A percentile compares a stretch with the other conserved stretches of the same genome.
Conservation (phyloP, 2,329 filamentous ascomycete genomes). For the Taxawa tesnikishii region DNA sequence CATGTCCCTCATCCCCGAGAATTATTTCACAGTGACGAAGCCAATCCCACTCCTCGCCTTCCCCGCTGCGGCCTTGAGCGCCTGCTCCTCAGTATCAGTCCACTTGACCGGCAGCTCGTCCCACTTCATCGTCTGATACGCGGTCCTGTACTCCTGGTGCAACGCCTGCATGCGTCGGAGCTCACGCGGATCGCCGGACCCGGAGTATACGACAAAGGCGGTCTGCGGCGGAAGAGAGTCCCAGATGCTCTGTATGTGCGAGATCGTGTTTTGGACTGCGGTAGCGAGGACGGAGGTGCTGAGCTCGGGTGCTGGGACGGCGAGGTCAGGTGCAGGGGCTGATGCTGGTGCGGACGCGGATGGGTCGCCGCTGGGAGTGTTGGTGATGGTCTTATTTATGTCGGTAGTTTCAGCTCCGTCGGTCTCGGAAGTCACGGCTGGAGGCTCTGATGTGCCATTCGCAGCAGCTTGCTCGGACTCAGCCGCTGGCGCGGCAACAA, state of each 20-base stretch:
- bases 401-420: too few relatives aligned
- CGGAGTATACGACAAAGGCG: conserved; percentile 50
- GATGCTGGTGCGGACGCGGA: too few relatives aligned
- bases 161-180: conserved; percentile 42
- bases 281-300: conserved; percentile 23
- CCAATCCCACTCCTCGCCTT: conserved; percentile 45
- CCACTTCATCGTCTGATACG: conserved; percentile 50
- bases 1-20: too few relatives aligned
- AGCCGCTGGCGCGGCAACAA: neutral
- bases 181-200: conserved; percentile 50
- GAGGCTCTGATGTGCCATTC: conserved; percentile 2
- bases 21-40: conserved; percentile 30
- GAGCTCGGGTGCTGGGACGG: too few relatives aligned
- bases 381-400: too few relatives aligned
- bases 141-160: conserved; percentile 43
- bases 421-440: neutral
- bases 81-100: conserved; percentile 53
- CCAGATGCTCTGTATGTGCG: conserved; percentile 40
- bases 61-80: conserved; percentile 42
- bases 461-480: conserved; percentile 9
- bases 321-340: too few relatives aligned
- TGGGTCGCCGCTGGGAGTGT: too few relatives aligned
- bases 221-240: conserved; percentile 46
- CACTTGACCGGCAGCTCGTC: conserved; percentile 50
- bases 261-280: conserved; percentile 37